Base-by-base conservation (phyloP, 257 asterid genomes). In the Nicotiana otophora region DNA sequence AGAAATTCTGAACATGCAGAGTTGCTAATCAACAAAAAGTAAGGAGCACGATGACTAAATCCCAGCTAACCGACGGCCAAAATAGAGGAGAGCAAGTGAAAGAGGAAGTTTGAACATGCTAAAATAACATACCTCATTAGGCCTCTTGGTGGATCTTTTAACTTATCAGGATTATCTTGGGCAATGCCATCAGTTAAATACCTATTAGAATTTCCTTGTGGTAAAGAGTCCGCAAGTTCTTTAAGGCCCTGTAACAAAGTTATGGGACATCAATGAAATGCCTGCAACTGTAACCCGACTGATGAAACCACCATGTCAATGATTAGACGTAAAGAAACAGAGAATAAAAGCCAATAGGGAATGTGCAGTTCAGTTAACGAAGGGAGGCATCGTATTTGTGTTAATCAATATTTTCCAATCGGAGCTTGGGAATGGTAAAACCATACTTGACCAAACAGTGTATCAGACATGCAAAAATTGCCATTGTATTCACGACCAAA, bases 221-320 rank as follows among this genome's bases (percentile, higher is more conserved):
- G 80, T n/a, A 84, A 46, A 61, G 87, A 63, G 78, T 87, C 95
- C 23, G 88, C 88, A 39, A 93, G 58, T 57, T 86, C 98, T 89
- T 91, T 93, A 46, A 93, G 95, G 82, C 98, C 96, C 96, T 93
- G 94, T 4, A 82, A 66, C 64, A 54, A 28, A 28, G 77, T 57
- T 53, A 76, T 77, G 57, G 33, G 26, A 34, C 26, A 36, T 66
- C 53, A 19, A 34, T 67, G 76, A 67, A 65, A 31, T 65, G 23
- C 6, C 4, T 31, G 46, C 46, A 30, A 65, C 42, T 65, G 23
- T 2, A 31, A 65, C 42, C 42, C 15, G 15, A 65, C 46, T 6
- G 75, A 33, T 31, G 7, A 33, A 33, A 16, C 16, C 28, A 67
- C 76, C 76, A 34, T 11, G 14, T 67, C 7, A 57, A 70, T 23